Percentiles rank a stretch among this genome's conserved stretches.
These are phyloP conservation scores for Fusarium pilosicola DNA, from an alignment of 2,329 filamentous ascomycete genomes.

Conservation along the genomic window DNA sequence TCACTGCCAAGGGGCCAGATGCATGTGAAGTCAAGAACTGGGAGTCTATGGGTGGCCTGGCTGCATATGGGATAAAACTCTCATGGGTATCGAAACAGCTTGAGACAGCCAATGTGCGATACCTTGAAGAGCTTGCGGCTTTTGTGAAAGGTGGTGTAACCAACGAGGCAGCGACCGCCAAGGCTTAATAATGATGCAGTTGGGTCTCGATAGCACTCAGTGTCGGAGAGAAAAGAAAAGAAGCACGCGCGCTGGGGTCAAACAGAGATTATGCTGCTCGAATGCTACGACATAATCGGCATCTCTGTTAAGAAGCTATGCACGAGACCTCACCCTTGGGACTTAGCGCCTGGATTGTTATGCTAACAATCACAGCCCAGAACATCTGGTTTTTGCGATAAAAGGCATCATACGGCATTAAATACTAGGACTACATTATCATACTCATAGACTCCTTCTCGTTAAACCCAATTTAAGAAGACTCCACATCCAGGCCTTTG, in stretches of 20 bases:
- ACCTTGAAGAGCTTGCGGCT: background rate
- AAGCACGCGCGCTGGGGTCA: no score
- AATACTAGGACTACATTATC: background rate
- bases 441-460: constrained; percentile 3
- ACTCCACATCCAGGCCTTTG: constrained; percentile 22
- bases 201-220: no score
- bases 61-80: background rate
- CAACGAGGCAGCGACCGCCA: background rate
- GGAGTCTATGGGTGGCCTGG: background rate
- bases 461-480: constrained; percentile 17
- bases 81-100: background rate
- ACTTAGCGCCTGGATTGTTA: background rate
- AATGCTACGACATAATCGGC: background rate
- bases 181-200: rapidly evolving
- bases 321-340: background rate
- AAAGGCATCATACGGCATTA: background rate
- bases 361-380: rapidly evolving
- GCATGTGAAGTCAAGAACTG: background rate
- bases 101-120: background rate
- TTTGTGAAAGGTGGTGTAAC: background rate
- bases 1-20: background rate
- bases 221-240: rapidly evolving
- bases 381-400: no score
- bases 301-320: background rate
- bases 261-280: no score